Base-by-base conservation (phyloP, 148 eudicot genomes). In the Fallopia convolvulus region DNA sequence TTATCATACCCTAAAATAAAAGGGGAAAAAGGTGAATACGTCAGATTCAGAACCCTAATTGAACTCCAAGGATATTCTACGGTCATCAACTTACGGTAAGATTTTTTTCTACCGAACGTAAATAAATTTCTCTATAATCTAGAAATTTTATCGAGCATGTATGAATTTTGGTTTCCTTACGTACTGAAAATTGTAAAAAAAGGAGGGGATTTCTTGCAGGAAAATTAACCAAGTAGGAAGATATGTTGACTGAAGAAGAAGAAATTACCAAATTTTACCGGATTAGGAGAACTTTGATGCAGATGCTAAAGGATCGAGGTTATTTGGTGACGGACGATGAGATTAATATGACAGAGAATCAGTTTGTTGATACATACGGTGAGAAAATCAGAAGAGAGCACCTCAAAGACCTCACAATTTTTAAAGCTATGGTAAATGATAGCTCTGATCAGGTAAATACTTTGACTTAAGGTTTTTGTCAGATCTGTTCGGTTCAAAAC, bases 301-400 rank as follows among this genome's bases (percentile, higher is more conserved):
- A 86, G 55, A 93, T 93, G 93, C 55, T 93, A 75, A 81, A 71
- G 41, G 93, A 89, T 82, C 83, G 98, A 46, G 87, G 85, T 36
- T 93, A 93, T 75, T 5, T 86, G 23, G 93, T 93, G 39, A 77
- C 74, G 18, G 91, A 92, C 48, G 77, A 70, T 15, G 97, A 93
- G 80, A 60, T 89, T 36, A 82, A 88, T 55, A 87, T 90, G 90
- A 80, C 89, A 2, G 84, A 76, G 61, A 13, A 82, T 0, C 84
- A 91, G 77, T 93, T 93, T 68, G 17, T 85, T 65, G 76, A 84
- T 36, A 86, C 82, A 56, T 88, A 46, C 77, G 93, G 97, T 17
- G 97, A 87, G 9, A 58, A 87, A 60, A 76, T 88, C 81, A 87
- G 81, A 74, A 83, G 90, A 79, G 91, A 88, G 20, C 89, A 87